Evolutionary conservation across 176 grass and related monocot genomes (phyloP), one percentile per base, ranked within the genome.

Genomic region (Bothriochloa decipiens): DNA sequence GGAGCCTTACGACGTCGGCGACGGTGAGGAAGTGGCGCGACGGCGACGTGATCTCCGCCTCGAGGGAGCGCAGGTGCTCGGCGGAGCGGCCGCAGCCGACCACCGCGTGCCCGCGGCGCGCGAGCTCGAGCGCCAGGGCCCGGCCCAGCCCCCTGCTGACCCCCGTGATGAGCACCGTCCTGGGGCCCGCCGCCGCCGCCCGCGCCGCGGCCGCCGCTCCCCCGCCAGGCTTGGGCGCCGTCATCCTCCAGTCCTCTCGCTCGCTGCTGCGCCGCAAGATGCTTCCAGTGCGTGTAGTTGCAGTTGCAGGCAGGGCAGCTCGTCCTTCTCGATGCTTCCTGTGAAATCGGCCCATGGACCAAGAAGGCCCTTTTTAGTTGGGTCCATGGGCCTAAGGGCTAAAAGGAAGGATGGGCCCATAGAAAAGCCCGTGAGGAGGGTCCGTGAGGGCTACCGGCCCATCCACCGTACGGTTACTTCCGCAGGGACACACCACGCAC

Each of bases 101-200:
- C 68, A 98, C 69, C 80, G 83, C 13, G 85, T 98, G 91, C 2
- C 96, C 96, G 50, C 91, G 85, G 35, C 85, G 80, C 63, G 93
- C 93, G 53, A 98, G 82, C 89, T 98, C 93, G 10, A 98, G 85
- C 11, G 86, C 89, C 14, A 98, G 89, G 39, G 89, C 91, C n/a
- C 91, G 89, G 17, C 96, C 96, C 46, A 98, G 87, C 32, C 96
- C 96, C 14, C 96, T 90, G 91, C 91, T 93, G 29, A 91, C 93
- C 47, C 96, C 96, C 11, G 96, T 98, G 72, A 98, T 73, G 72
- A 95, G 85, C 53, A 98, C 92, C 75, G 96, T 95, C 87, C 90
- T 93, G 70, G 75, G 83, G 37, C 68, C 79, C 77, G 67, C 86
- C 22, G 75, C 65, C 33, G 75, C 65, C 26, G 66, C 83, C 16